These are phyloP conservation scores for Phyllosticta citrichinensis DNA, from an alignment of 2,329 filamentous ascomycete species.

Conservation along the genomic window DNA sequence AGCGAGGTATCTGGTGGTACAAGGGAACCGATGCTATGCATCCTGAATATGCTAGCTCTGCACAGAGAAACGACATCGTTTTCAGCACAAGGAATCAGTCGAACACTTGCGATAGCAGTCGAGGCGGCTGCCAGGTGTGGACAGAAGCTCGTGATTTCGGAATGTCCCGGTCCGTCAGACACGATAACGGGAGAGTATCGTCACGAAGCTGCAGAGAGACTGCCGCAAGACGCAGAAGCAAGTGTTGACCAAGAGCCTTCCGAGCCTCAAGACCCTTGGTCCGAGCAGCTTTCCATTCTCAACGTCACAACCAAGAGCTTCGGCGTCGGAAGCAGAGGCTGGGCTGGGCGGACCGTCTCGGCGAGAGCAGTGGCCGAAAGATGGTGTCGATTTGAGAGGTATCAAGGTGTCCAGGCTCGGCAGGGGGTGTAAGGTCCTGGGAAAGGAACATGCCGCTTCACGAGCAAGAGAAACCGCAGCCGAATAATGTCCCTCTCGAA, in stretches of 20 bases:
- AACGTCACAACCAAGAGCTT: slow-evolving; percentile 36
- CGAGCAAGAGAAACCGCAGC: background rate
- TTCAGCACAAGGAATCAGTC: slow-evolving; percentile 62
- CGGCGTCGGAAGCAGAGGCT: slow-evolving; percentile 29
- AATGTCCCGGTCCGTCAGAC: slow-evolving; percentile 20
- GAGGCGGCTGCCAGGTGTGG: slow-evolving; percentile 42
- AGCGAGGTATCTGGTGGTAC: slow-evolving; percentile 15
- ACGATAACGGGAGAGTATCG: slow-evolving; percentile 47
- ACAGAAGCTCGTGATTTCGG: slow-evolving; percentile 32
- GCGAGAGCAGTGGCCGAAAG: slow-evolving; percentile 32
- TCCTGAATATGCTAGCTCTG: slow-evolving; percentile 56
- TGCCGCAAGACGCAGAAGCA: slow-evolving; percentile 37
- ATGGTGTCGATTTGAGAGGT: slow-evolving; percentile 30
- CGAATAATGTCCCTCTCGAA: background rate
- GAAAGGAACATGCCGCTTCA: background rate
- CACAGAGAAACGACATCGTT: slow-evolving; percentile 63
- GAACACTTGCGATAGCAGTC: slow-evolving; percentile 51
- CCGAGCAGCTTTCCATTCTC: slow-evolving; percentile 37
- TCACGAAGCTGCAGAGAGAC: slow-evolving; percentile 25
- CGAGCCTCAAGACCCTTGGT: slow-evolving; percentile 29
- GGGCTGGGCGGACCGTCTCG: slow-evolving; percentile 40
- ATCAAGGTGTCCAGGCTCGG: background rate
- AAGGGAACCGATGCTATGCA: slow-evolving; percentile 32
- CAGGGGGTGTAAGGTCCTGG: background rate
- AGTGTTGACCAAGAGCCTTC: slow-evolving; percentile 19